phyloP scores from a whole-genome alignment of 202 grass and related monocot genomes.

The Hordeum pubiflorum region DNA sequence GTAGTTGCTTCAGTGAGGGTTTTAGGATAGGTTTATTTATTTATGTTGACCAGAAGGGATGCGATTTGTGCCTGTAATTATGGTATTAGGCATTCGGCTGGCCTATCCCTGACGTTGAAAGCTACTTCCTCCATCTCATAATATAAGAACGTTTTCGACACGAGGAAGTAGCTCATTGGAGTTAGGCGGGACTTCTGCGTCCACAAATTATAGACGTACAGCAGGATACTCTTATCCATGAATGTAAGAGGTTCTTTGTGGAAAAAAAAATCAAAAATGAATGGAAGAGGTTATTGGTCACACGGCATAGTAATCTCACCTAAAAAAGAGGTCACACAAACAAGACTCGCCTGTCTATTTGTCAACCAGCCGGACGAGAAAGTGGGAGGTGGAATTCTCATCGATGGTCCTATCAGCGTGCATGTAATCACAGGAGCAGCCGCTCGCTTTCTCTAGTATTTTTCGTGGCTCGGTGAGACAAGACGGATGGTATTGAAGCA shows the following conservation, averaged over 20 bases:
- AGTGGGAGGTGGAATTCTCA: not conserved
- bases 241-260: too few species aligned
- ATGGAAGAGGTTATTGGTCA: not conserved
- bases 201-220: not conserved
- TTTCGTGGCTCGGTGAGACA: not conserved
- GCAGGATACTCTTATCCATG: not conserved
- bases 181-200: not conserved
- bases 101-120: not conserved
- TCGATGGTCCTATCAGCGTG: not conserved
- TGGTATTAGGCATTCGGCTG: not conserved
- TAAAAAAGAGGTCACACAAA: not conserved
- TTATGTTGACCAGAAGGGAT: not conserved
- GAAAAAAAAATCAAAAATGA: not conserved
- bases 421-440: not conserved
- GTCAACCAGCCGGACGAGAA: not conserved
- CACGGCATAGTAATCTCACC: not conserved
- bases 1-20: not conserved
- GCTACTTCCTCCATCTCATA: not conserved
- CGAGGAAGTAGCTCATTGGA: not conserved
- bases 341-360: not conserved
- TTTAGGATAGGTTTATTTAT: not conserved
- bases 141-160: too few species aligned
- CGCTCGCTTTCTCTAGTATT: not conserved
- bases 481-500: not conserved
- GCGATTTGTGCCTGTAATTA: constrained; percentile 6